These are phyloP conservation scores for Mycena rebaudengoi DNA, from an alignment of 768 basidiomycete genomes.

Conservation along the genomic window DNA sequence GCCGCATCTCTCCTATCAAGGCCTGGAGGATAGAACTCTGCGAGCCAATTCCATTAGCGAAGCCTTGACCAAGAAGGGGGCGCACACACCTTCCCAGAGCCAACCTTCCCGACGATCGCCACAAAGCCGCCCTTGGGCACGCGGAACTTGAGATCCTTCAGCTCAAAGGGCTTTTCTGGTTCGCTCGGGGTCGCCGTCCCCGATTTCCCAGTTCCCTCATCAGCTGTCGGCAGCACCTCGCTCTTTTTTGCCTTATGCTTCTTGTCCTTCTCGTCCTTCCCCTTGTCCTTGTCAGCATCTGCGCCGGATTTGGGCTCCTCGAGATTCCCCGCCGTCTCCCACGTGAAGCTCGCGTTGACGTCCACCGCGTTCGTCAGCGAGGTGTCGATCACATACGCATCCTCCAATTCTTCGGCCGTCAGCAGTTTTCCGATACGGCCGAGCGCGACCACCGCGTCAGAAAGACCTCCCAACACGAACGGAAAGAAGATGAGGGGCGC, in stretches of 20 bases:
- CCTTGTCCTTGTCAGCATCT: too few relatives aligned
- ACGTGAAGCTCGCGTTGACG: conserved; percentile 59
- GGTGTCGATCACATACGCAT: conserved; percentile 54
- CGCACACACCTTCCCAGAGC: conserved; percentile 67
- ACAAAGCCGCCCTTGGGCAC: conserved; percentile 67
- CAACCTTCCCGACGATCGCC: conserved; percentile 79
- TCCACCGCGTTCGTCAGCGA: conserved; percentile 49
- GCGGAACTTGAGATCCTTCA: conserved; percentile 54
- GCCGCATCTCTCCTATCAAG: conserved; percentile 74
- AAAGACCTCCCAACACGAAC: conserved; percentile 55
- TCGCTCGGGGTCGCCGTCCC: conserved; percentile 25
- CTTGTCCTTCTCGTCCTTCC: conserved; percentile 25
- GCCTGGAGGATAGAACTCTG: conserved; percentile 66
- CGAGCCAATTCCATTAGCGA: not conserved
- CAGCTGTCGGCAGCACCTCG: conserved; percentile 32
- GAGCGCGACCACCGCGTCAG: conserved; percentile 61
- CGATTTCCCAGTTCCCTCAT: conserved; percentile 16
- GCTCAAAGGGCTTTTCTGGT: conserved; percentile 59
- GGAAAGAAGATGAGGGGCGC: conserved; percentile 66
- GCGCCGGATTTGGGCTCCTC: too few relatives aligned
- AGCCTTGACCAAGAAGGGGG: not conserved
- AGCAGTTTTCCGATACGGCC: conserved; percentile 57
- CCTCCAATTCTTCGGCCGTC: conserved; percentile 61
- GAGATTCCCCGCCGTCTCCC: conserved; percentile 50
- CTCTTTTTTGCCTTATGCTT: conserved; percentile 31